Evolutionary conservation across 73 alveolate genomes (phyloP), one percentile per base, ranked within the genome.

Genomic region (Paramecium biaurelia): DNA sequence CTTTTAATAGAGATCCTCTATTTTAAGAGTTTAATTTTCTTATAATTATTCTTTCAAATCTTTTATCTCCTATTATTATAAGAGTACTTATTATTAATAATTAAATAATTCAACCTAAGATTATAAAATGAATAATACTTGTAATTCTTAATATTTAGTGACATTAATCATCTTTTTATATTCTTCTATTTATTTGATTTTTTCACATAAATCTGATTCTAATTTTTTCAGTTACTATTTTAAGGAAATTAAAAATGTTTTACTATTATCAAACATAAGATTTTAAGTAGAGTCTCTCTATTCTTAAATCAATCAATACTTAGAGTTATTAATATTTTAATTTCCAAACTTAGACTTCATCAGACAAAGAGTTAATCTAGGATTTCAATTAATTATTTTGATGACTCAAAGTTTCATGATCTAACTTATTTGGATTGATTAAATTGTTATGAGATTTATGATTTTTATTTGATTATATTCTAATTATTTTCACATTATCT

Each of bases 371-470:
- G 10, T 63, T 21, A 4, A 63, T 32, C 28, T 63, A 30, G 26
- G 49, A 6, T 63, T 63, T 63, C 45, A 63, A 63, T 63, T 63
- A 34, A 63, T 63, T 63, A 9, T 63, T 63, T 49, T 63, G 26
- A 63, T 30, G 45, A 30, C 49, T 32, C 41, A 63, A 32, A 32
- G 84, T 63, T 63, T 63, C 84, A 14, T 21, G 45, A 11, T 63
- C 84, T 4, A 63, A 5, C 26, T 63, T 63, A 63, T 63, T 32
- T 6, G 45, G 84, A 26, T 32, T 30, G 9, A 63, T 53, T 18
- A 63, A 9, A 63, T 63, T 63, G 4, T 63, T 63, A n/a, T 63
- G 84, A 63, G 84, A 63, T 63, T 63, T 63, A 63, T 63, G 45
- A 11, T 30, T 63, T 32, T 63, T 63, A 6, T 63, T 26, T 1